Conservation (phyloP, 345 rosid species). For the Reutealis trisperma region DNA sequence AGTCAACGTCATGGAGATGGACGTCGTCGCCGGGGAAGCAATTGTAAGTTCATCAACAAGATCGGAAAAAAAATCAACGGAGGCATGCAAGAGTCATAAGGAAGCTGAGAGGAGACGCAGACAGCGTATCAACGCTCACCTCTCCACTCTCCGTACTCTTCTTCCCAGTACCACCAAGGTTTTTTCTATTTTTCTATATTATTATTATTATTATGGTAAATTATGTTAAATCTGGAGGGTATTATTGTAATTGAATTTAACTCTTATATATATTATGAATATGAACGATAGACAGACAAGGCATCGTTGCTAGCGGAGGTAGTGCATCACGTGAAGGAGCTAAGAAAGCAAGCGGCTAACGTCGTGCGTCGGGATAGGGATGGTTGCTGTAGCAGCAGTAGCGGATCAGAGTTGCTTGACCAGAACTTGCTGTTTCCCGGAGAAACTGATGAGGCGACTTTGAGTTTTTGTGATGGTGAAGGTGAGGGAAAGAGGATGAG, state of each 20-base stretch:
- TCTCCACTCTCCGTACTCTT: constrained; percentile 60
- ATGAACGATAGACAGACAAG: constrained; percentile 58
- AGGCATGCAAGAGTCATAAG: constrained; percentile 51
- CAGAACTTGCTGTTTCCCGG: constrained; percentile 38
- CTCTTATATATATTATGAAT: background rate
- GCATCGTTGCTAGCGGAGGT: constrained; percentile 86
- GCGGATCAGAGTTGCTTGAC: constrained; percentile 13
- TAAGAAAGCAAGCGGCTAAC: constrained; percentile 49
- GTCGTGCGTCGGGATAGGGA: constrained; percentile 15
- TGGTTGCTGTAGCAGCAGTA: constrained; percentile 11
- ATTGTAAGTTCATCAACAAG: constrained; percentile 22
- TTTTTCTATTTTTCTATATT: background rate
- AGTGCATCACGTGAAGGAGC: constrained; percentile 64
- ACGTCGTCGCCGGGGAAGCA: constrained; percentile 24
- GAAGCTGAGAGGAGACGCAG: constrained; percentile 64
- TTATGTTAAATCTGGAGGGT: background rate
- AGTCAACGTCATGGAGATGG: constrained; percentile 18
- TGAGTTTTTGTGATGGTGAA: constrained; percentile 25
- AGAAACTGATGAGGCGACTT: constrained; percentile 44
- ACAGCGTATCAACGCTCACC: constrained; percentile 62
- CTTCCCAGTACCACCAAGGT: constrained; percentile 54
- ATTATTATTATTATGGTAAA: background rate
- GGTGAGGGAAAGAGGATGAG: constrained; percentile 21
- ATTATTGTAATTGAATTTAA: background rate
- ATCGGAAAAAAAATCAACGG: constrained; percentile 24